Base-by-base conservation (phyloP, 1,139 yeast species). In the Kodamaea derodonti region DNA sequence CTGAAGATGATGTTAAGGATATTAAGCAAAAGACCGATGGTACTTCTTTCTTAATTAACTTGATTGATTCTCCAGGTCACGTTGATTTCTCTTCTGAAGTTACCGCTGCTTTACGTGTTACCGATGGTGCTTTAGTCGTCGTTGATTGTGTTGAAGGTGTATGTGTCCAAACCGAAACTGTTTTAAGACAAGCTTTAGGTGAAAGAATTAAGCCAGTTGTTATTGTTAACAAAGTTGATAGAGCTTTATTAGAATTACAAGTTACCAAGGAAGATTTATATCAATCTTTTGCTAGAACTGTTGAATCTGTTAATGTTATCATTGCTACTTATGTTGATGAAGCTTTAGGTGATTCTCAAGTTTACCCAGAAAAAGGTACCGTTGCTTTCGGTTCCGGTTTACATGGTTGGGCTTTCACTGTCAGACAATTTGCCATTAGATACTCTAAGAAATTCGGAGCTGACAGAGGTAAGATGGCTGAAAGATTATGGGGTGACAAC, bases 51-150 rank as follows among this genome's bases (percentile, higher is more conserved):
- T 84, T 92, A 76, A 80, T 92, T 59, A 92, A 92, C 86, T 81
- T 92, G 82, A 92, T 92, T 61, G 98, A 92, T 73, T 92, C 98
- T 57, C 98, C 98, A 74, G 98, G 98, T 84, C 98, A 92, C 97
- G 97, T 92, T 81, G 98, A 92, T 78, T 92, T 92, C 92, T 90
- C 97, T 49, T 92, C 98, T 58, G 98, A 92, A 77, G 98, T 92
- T 63, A 92, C 98, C 64, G 97, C 98, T 60, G 98, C 98, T 72
- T 83, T 92, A 68, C 92, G 98, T 80, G 97, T 92, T 62, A 92
- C 97, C 56, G 98, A 92, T 69, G 98, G 98, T 87, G 98, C 98
- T 65, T 82, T 92, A 67, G 98, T 92, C 60, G 98, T 92, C 60
- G 98, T 92, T 67, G 98, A 92, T 74, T 81, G 95, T 75, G 88